phyloP scores from a whole-genome alignment of 495 filamentous ascomycete genomes.

The Hypoxylon intermedium region DNA sequence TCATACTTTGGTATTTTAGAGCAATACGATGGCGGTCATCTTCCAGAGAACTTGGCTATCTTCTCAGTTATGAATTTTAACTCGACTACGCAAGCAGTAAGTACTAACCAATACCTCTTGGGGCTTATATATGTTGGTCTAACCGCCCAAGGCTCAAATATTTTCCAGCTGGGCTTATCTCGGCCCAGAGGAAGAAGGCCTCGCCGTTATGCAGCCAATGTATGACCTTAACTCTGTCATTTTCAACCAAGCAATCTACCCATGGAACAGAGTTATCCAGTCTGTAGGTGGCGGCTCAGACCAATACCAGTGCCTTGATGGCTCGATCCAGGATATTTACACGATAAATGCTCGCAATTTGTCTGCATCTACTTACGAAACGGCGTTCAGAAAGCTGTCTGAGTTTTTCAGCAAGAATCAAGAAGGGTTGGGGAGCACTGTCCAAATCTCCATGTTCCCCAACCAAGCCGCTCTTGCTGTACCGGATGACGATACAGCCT shows the following conservation, averaged over 20 bases:
- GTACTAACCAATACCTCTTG: no score
- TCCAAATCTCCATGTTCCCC: slow-evolving; percentile 40
- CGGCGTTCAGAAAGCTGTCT: slow-evolving; percentile 25
- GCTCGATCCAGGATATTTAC: slow-evolving; percentile 11
- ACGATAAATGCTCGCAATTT: neutral
- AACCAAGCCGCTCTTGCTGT: slow-evolving; percentile 41
- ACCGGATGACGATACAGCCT: slow-evolving; percentile 39
- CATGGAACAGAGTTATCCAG: slow-evolving; percentile 1
- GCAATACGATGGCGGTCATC: slow-evolving; percentile 7
- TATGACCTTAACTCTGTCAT: slow-evolving; percentile 7
- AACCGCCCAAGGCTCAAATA: slow-evolving; percentile 10
- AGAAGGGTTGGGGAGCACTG: slow-evolving; percentile 5
- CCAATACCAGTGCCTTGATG: neutral
- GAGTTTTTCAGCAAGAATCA: slow-evolving; percentile 20
- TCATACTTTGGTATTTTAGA: slow-evolving; percentile 37
- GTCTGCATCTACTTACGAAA: neutral
- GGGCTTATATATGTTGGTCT: neutral
- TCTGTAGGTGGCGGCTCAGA: neutral
- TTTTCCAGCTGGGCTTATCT: slow-evolving; percentile 22
- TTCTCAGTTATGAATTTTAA: neutral
- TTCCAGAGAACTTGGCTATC: slow-evolving; percentile 20
- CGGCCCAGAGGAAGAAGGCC: slow-evolving; percentile 26
- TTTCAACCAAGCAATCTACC: neutral
- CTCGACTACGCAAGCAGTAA: neutral
- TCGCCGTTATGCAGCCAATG: slow-evolving; percentile 16